Evolutionary conservation across 805 yeast genomes (phyloP).

Genomic region (Yamadazyma olivae): DNA sequence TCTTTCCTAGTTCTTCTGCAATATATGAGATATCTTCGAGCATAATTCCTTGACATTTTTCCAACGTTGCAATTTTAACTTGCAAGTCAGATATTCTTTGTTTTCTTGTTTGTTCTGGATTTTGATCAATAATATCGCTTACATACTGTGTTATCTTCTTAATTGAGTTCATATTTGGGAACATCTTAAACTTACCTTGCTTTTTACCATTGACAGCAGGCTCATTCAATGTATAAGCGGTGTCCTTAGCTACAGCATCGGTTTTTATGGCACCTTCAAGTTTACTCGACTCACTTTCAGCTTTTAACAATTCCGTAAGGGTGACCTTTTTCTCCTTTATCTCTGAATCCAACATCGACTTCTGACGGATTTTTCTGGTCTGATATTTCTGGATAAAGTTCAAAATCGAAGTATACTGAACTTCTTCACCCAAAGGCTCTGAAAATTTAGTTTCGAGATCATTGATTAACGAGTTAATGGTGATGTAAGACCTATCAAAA

Average conservation of each 20-base stretch:
- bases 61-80: constrained; percentile 50
- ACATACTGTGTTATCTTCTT: constrained; percentile 50
- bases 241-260: constrained; percentile 19
- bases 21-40: constrained; percentile 38
- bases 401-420: constrained; percentile 58
- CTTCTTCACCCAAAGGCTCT: constrained; percentile 71
- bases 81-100: constrained; percentile 48
- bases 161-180: constrained; percentile 35
- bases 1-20: constrained; percentile 44
- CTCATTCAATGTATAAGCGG: constrained; percentile 18
- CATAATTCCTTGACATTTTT: constrained; percentile 47
- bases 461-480: constrained; percentile 50
- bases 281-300: constrained; percentile 27
- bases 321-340: constrained; percentile 29
- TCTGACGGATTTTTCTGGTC: constrained; percentile 34
- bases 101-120: constrained; percentile 62
- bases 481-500: constrained; percentile 62
- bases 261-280: constrained; percentile 22
- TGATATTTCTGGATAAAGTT: constrained; percentile 60
- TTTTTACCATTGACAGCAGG: no score
- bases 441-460: constrained; percentile 57
- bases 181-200: constrained; percentile 38
- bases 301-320: constrained; percentile 23
- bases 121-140: constrained; percentile 59
- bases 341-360: constrained; percentile 28